Conservation (phyloP, 345 rosid species). For the Lepidium africanum region DNA sequence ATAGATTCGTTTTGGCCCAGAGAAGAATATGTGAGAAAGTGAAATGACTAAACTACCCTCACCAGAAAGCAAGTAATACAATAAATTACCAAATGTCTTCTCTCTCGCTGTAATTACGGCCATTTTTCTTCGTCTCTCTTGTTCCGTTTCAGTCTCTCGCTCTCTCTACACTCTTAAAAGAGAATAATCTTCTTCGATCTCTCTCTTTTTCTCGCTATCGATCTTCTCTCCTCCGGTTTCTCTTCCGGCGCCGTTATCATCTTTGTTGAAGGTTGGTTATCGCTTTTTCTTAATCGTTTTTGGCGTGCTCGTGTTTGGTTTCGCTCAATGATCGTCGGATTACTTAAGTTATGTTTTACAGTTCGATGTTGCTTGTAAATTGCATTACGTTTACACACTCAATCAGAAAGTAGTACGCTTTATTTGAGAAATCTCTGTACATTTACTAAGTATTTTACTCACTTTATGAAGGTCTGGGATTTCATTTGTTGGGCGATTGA, state of each 20-base stretch:
- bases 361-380: not conserved
- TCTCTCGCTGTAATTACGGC: not conserved
- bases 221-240: not conserved
- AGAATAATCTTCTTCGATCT: constrained; percentile 6
- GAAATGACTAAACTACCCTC: constrained; percentile 11
- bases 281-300: not conserved
- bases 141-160: constrained; percentile 2
- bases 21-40: not conserved
- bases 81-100: constrained; percentile 6
- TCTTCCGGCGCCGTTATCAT: not conserved
- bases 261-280: constrained; percentile 8
- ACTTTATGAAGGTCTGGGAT: not conserved
- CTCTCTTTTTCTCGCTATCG: not conserved
- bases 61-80: not conserved
- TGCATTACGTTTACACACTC: constrained; percentile 14
- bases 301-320: not conserved
- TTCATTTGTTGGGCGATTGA: not conserved
- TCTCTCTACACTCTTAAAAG: constrained; percentile 9
- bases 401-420: not conserved
- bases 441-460: not conserved
- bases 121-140: not conserved
- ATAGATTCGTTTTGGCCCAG: not conserved
- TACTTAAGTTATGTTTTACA: not conserved
- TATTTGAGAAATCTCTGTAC: constrained; percentile 18
- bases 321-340: not conserved